phyloP scores from a whole-genome alignment of 805 yeast species.

The Suhomyces prunicola region DNA sequence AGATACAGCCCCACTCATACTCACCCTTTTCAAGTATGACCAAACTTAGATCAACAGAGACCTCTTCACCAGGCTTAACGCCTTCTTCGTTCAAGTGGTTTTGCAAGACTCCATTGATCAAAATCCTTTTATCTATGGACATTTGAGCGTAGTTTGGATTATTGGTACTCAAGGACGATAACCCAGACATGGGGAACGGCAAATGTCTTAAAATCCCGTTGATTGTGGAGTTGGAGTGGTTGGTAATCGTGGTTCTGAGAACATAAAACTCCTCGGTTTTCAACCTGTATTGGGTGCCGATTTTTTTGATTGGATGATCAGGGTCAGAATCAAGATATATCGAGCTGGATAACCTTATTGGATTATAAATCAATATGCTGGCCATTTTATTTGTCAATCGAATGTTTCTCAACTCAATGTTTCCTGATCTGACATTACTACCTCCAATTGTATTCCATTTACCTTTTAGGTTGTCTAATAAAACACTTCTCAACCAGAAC shows the following conservation, averaged over 20 bases:
- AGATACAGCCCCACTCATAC: constrained; percentile 67
- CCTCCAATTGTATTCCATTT: constrained; percentile 49
- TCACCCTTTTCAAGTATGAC: constrained; percentile 73
- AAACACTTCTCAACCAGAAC: constrained; percentile 78
- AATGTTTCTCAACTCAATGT: constrained; percentile 63
- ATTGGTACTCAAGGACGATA: constrained; percentile 7
- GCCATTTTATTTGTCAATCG: constrained; percentile 62
- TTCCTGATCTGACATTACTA: constrained; percentile 42
- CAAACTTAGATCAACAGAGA: constrained; percentile 50
- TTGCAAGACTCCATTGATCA: constrained; percentile 74
- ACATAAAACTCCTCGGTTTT: constrained; percentile 49
- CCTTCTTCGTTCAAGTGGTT: constrained; percentile 39
- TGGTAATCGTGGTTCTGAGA: constrained; percentile 47
- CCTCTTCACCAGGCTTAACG: constrained; percentile 41
- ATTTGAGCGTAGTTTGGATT: constrained; percentile 21
- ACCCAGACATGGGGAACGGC: constrained; percentile 35
- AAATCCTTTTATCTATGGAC: constrained; percentile 51
- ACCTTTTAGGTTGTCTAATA: constrained; percentile 60
- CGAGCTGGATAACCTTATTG: constrained; percentile 10
- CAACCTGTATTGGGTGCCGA: constrained; percentile 31
- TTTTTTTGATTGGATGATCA: constrained; percentile 9
- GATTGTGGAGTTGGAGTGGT: constrained; percentile 41
- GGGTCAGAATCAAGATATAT: constrained; percentile 12
- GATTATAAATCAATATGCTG: constrained; percentile 42
- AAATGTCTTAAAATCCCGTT: constrained; percentile 61